phyloP scores from a whole-genome alignment of 768 basidiomycete genomes.

The Tulasnella sp. region DNA sequence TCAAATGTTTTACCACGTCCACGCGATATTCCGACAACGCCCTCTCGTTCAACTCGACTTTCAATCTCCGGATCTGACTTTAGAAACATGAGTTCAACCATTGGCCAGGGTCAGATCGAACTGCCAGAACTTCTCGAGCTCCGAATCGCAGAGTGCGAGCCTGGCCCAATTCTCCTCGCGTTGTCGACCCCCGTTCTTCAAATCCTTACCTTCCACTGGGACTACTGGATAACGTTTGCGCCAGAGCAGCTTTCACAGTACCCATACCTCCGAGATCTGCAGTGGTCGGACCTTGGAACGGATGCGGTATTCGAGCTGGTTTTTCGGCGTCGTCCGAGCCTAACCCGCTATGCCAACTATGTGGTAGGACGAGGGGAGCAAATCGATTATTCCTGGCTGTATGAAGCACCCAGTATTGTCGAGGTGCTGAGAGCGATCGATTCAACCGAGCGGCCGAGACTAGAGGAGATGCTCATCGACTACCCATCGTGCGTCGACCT shows the following conservation, averaged over 20 bases:
- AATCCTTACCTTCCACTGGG: not conserved
- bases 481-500: not conserved
- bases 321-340: not conserved
- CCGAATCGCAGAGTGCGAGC: not conserved
- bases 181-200: not conserved
- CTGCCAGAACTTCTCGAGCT: not conserved
- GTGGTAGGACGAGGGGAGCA: not conserved
- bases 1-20: not conserved
- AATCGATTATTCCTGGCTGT: not conserved
- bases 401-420: not conserved
- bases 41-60: not conserved
- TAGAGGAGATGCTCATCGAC: not conserved
- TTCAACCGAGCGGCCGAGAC: not conserved
- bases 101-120: not conserved
- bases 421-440: not conserved
- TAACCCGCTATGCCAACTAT: not conserved
- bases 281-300: not conserved
- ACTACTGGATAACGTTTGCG: not conserved
- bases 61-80: not conserved
- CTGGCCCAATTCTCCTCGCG: not conserved
- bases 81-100: not conserved
- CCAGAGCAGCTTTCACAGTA: not conserved
- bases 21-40: not conserved
- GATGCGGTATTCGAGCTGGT: not conserved
- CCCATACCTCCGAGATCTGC: not conserved